Evolutionary conservation across 257 asterid genomes (phyloP), one percentile per base, ranked within the genome.

Genomic region (Solanum peruvianum): DNA sequence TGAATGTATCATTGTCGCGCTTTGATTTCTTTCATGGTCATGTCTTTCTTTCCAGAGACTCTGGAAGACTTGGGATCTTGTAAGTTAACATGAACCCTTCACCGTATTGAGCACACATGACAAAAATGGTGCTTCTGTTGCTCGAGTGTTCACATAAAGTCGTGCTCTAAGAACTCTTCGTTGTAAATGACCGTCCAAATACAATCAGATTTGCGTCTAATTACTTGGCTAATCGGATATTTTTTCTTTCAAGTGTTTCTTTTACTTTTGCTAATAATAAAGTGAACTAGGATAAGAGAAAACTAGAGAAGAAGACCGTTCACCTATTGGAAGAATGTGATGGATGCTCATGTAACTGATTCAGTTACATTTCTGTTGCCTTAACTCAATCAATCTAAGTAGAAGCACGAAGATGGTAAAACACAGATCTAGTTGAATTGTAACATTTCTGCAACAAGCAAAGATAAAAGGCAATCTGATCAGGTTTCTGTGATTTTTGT

Each of bases 51-150:
- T 93, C 95, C 83, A 89, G 66, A 90, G 97, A 92, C 75, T 91
- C 98, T 85, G 93, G 96, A 90, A 93, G 99, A 90, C 95, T 96
- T 91, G 99, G 99, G 82, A 95, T 96, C 90, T 91, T 96, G 99
- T 96, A 93, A 96, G 99, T 94, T 84, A 21, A 56, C 45, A 42
- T 33, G 29, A 84, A 44, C 69, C 33, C 31, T 64, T 29, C 21
- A 44, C 10, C 2, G 23, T 78, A 42, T 15, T 49, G 10, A 16
- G 84, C 27, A 27, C 84, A 78, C 18, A 45, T 27, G 41, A 25
- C 9, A 78, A 13, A 45, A 25, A 45, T 44, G 84, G 35, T 47
- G 42, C 84, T 78, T 78, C 83, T 27, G 42, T 78, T 78, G 27
- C 60, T 13, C 14, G 14, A 27, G 6, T 25, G 66, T 78, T 78